Conservation (phyloP, 2,329 filamentous ascomycete genomes). For the Penicillium digitatum region DNA sequence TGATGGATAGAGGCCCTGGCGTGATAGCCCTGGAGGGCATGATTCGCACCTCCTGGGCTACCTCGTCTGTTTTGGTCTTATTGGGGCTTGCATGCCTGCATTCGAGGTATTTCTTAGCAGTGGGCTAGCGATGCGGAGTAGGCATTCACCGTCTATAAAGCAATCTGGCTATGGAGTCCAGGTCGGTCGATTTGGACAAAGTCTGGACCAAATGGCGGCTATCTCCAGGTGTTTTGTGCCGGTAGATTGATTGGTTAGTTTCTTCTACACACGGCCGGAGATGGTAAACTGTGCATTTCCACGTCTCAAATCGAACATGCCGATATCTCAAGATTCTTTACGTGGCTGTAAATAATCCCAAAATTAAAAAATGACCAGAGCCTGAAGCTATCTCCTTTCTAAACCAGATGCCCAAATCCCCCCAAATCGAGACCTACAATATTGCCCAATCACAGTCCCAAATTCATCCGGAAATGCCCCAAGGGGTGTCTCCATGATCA, state of each 20-base stretch:
- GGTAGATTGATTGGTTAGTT: not conserved
- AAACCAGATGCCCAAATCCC: not conserved
- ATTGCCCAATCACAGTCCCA: not conserved
- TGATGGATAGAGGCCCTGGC: not conserved
- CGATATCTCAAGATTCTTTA: not conserved
- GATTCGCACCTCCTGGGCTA: not conserved
- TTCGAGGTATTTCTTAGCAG: not conserved
- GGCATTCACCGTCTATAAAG: not conserved
- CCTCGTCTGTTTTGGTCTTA: not conserved
- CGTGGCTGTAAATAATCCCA: not conserved
- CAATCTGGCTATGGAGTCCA: not conserved
- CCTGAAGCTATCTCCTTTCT: not conserved
- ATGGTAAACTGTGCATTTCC: not conserved
- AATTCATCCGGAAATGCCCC: not conserved
- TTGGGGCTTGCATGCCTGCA: not conserved
- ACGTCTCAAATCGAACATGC: not conserved
- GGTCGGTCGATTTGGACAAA: not conserved
- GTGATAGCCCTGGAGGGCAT: not conserved
- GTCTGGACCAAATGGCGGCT: not conserved
- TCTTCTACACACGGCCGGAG: not conserved
- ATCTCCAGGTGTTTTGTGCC: not conserved
- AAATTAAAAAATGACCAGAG: not conserved
- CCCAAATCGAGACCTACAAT: not conserved
- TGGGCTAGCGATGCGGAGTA: not conserved
- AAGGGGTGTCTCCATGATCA: not conserved